phyloP scores from a whole-genome alignment of 1,284 basidiomycete genomes.

The Paramarasmius palmivorus region DNA sequence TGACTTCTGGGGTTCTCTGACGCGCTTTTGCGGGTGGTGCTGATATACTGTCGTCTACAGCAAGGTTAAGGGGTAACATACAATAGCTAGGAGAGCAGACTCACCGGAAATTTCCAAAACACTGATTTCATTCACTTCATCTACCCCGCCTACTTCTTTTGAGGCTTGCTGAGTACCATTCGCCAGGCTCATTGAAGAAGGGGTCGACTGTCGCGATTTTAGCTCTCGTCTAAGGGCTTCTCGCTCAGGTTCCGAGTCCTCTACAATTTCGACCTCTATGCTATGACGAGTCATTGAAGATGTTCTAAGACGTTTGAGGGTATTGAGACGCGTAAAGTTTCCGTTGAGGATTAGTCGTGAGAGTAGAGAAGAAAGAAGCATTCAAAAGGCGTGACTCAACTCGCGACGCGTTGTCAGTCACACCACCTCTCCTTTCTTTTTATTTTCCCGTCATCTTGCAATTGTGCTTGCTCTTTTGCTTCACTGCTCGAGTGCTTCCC shows the following conservation, averaged over 20 bases:
- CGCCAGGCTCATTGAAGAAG: neutral
- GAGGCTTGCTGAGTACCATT: neutral
- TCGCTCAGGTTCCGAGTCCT: conserved; percentile 72
- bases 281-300: conserved; percentile 9
- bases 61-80: neutral
- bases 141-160: conserved; percentile 16
- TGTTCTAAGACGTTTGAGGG: neutral
- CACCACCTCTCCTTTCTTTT: neutral
- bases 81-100: conserved; percentile 1
- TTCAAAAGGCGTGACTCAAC: neutral
- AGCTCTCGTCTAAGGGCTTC: conserved; percentile 37
- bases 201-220: neutral
- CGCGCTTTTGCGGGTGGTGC: neutral
- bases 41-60: neutral
- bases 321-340: neutral
- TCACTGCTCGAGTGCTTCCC: neutral
- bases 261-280: conserved; percentile 44
- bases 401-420: neutral
- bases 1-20: neutral
- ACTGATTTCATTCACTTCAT: conserved; percentile 4
- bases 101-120: conserved; percentile 23
- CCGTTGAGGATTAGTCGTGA: neutral
- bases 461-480: neutral
- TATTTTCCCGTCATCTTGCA: neutral
- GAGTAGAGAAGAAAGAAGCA: neutral